Conservation (phyloP, 208 protist genomes). For the Angomonas deanei region DNA sequence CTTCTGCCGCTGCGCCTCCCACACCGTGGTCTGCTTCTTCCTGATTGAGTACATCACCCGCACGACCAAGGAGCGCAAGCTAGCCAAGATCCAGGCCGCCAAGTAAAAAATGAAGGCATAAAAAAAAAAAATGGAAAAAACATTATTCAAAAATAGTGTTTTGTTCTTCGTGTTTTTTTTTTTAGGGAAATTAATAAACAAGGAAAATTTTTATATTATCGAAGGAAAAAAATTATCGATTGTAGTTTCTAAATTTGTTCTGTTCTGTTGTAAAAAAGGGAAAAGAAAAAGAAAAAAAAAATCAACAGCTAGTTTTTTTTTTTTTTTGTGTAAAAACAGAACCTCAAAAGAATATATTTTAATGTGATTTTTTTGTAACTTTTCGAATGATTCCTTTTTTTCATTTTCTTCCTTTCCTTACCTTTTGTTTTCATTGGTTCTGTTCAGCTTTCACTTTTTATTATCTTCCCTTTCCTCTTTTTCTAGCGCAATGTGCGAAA, state of each 20-base stretch:
- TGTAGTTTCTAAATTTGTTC: conserved; percentile 2
- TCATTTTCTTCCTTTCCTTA: background rate
- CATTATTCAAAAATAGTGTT: conserved; percentile 9
- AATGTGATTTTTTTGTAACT: background rate
- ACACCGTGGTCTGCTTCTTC: conserved; percentile 91
- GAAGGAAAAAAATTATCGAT: no score
- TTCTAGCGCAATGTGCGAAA: background rate
- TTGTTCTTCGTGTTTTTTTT: conserved; percentile 9
- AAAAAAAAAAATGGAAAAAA: no score
- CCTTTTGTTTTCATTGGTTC: no score
- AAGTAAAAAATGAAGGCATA: background rate
- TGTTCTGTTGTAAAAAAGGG: no score
- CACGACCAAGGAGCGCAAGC: background rate
- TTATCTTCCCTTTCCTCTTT: background rate
- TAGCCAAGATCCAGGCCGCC: no score
- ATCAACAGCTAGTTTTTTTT: conserved; percentile 1
- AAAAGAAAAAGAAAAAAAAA: conserved; percentile 9
- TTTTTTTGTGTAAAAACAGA: conserved; percentile 4
- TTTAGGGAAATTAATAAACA: no score
- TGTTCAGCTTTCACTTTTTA: no score
- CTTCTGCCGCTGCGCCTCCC: conserved; percentile 77
- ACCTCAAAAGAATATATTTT: background rate
- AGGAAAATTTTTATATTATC: no score
- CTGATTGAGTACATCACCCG: conserved; percentile 75
- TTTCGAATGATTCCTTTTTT: conserved; percentile 5